Percentiles rank a stretch among this genome's conserved stretches.
Evolutionary conservation across 352 stramenopile genomes (phyloP).

Genomic region (Pythium phragmiticola): DNA sequence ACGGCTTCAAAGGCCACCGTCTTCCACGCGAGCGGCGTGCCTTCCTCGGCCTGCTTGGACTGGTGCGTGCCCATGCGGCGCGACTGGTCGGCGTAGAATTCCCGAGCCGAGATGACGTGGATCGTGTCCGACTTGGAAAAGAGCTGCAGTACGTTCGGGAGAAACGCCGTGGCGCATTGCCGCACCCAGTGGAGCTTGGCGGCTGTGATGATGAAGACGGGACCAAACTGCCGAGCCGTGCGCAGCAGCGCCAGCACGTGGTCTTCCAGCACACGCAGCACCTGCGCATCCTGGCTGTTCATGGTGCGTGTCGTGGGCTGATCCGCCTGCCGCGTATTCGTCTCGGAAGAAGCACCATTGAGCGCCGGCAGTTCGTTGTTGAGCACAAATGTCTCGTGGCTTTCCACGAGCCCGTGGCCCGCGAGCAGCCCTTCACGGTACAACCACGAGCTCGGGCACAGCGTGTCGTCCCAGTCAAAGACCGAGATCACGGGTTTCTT

Average conservation of each 20-base stretch:
- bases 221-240: conserved; percentile 35
- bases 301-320: conserved; percentile 26
- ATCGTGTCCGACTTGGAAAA: conserved; percentile 39
- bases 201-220: conserved; percentile 67
- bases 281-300: conserved; percentile 14
- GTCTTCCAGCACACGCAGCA: conserved; percentile 37
- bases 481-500: conserved; percentile 33
- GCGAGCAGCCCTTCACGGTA: conserved; percentile 43
- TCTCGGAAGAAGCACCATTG: not conserved
- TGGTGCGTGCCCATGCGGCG: conserved; percentile 21
- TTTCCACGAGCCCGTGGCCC: conserved; percentile 38
- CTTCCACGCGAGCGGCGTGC: conserved; percentile 54
- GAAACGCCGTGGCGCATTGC: conserved; percentile 39
- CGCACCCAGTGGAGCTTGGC: conserved; percentile 55
- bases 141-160: conserved; percentile 40
- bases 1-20: conserved; percentile 49
- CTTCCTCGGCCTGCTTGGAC: conserved; percentile 19
- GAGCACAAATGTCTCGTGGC: conserved; percentile 10
- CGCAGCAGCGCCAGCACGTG: conserved; percentile 44
- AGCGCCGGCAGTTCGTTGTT: not conserved
- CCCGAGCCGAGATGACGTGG: conserved; percentile 55
- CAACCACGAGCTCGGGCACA: conserved; percentile 63
- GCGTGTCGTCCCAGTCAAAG: conserved; percentile 71
- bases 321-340: not conserved
- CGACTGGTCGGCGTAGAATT: conserved; percentile 53